Evolutionary conservation across 2,329 filamentous ascomycete species (phyloP).

Genomic region (Alternaria angustiovoidea): DNA sequence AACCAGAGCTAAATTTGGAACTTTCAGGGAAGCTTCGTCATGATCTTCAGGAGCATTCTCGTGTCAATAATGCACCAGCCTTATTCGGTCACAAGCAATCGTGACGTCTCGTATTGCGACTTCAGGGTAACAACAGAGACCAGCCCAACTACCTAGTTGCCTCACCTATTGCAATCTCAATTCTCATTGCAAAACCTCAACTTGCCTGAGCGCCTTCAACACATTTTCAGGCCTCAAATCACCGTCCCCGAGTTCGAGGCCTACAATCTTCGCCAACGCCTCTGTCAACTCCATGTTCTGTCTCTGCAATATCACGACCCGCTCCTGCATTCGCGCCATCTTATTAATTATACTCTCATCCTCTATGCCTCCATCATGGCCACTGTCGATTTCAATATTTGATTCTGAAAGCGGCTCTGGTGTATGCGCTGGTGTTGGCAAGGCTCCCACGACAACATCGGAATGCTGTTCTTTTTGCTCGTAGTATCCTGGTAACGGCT

Average conservation of each 20-base stretch:
- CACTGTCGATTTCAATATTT: constrained; percentile 6
- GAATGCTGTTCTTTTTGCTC: constrained; percentile 13
- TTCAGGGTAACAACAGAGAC: not conserved
- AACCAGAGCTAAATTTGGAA: constrained; percentile 21
- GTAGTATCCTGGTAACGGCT: constrained; percentile 17
- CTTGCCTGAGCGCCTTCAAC: constrained; percentile 22
- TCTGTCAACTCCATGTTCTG: constrained; percentile 39
- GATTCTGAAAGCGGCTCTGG: constrained; percentile 20
- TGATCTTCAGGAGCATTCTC: constrained; percentile 9
- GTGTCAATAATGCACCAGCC: not conserved
- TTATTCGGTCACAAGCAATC: not conserved
- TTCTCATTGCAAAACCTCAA: not conserved
- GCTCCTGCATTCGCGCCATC: constrained; percentile 29
- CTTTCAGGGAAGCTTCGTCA: not conserved
- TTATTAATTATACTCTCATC: constrained; percentile 18
- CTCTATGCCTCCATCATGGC: constrained; percentile 18
- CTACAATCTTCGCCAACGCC: constrained; percentile 37
- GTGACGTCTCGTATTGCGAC: not conserved
- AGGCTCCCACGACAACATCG: constrained; percentile 16
- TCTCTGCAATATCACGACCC: constrained; percentile 29
- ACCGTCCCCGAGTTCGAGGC: constrained; percentile 30
- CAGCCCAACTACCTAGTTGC: not conserved
- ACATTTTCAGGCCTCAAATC: constrained; percentile 31
- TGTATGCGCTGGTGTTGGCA: constrained; percentile 26
- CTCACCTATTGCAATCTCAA: not conserved